Base-by-base conservation (phyloP, 83 land plant genomes). In the Thuja plicata region DNA sequence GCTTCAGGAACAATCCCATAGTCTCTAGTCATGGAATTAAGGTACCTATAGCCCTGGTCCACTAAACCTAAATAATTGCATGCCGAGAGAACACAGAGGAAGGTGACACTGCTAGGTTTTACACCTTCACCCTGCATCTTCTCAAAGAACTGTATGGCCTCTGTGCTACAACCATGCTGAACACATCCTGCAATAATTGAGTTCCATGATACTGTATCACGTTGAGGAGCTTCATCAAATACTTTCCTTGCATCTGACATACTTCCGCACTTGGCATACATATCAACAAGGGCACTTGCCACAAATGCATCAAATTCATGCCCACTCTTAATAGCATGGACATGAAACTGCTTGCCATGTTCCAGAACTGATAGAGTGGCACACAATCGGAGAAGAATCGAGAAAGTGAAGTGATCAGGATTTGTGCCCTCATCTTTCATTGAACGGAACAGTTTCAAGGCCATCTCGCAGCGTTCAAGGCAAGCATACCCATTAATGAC, bases 351-450 rank as follows among this genome's bases (percentile, higher is more conserved):
- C 41, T 87, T 92, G 5, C 96, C 97, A 38, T 43, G 60, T 19
- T 50, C 76, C 35, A 92, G 40, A 43, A 87, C 35, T 32, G 87
- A 88, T 12, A 80, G 88, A 81, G 87, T 90, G 11, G 96, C 92
- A 92, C 96, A 94, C 41, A 93, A 94, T 86, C 91, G 92, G 73
- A 92, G 82, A 8, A 91, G 94, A 86, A 43, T 93, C 27, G 96
- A 92, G 87, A 87, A 94, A 0, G 95, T 90, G 86, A 90, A 92
- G 0, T 94, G 89, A 86, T 95, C 95, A 81, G 66, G 91, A 9
- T 92, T 41, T 16, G 89, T 90, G 32, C 87, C 84, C 10, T 90
- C 83, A 27, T 82, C 52, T 70, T 90, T 34, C 97, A 95, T 95
- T 45, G 89, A 89, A 8, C 89, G 82, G 35, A 94, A 93, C 50